These are phyloP conservation scores for Penicillium desertorum DNA, from an alignment of 495 filamentous ascomycete genomes.

Conservation along the genomic window DNA sequence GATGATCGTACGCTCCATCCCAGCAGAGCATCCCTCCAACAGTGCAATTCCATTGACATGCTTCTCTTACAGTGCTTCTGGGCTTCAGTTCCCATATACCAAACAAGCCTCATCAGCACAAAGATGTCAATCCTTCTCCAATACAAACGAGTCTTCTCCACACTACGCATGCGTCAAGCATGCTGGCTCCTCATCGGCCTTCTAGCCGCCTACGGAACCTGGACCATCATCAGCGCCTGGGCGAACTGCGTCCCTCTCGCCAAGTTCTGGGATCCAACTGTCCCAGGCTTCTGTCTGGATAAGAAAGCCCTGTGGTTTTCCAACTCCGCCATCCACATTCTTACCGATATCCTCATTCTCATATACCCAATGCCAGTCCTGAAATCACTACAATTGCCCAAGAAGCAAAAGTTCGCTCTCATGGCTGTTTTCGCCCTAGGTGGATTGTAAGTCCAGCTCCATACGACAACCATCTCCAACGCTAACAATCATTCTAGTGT, in stretches of 20 bases:
- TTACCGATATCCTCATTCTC: conserved; percentile 50
- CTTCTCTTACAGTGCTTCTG: conserved; percentile 31
- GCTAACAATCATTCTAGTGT: conserved; percentile 38
- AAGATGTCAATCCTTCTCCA: conserved; percentile 43
- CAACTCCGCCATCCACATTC: conserved; percentile 44
- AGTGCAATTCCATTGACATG: conserved; percentile 1
- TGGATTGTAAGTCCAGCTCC: conserved; percentile 39
- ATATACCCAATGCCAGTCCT: conserved; percentile 51
- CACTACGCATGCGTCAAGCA: conserved; percentile 38
- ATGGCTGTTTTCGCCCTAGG: conserved; percentile 50
- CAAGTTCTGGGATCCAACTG: conserved; percentile 34
- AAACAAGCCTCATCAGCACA: conserved; percentile 35
- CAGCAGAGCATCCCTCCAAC: not conserved
- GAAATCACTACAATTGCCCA: conserved; percentile 42
- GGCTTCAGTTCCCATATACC: conserved; percentile 38
- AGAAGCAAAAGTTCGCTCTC: conserved; percentile 45
- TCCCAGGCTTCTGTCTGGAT: conserved; percentile 36
- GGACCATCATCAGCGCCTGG: conserved; percentile 39
- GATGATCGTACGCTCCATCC: conserved; percentile 31
- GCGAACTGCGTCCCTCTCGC: conserved; percentile 38
- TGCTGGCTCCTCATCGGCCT: conserved; percentile 35
- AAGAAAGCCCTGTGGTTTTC: conserved; percentile 41
- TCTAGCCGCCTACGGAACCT: conserved; percentile 39
- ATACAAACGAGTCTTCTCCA: conserved; percentile 41
- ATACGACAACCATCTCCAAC: not conserved